Base-by-base conservation (phyloP, 2,329 filamentous ascomycete species). In the Stemphylium beticola region DNA sequence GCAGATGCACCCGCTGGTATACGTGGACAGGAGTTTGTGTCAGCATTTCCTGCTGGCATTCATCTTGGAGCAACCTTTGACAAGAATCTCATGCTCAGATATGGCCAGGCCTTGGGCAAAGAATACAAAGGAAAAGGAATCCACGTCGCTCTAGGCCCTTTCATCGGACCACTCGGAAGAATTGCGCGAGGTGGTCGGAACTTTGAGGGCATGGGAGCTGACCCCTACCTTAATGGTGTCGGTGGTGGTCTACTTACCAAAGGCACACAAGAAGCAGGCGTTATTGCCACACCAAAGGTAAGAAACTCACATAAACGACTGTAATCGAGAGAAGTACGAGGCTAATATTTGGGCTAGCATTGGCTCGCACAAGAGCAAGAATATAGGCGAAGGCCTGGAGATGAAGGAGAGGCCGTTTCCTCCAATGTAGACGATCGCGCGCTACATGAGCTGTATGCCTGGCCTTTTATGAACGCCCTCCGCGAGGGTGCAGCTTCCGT, bases 91-190 rank as follows among this genome's bases (percentile, higher is more conserved):
- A 88, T 91, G 76, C 87, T 89, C 57, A 78, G 82, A 48, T 83
- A 89, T 15, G 89, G 84, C 1, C 81, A 85, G 11, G 88, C 85
- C 4, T 76, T 92, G 4, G 89, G 89, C n/a, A 76, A 85, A 57
- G 89, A 92, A 70, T 87, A 87, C 44, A 83, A 85, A 11, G 87
- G 86, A 4, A 92, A 92, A 67, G 89, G 89, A 1, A 83, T 86
- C 34, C 86, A 92, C 67, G 80, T 91, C 49, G 85, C 85, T 60
- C 79, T 93, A 5, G 89, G 88, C 0, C 89, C 89, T 0, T 80
- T 83, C 0, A 86, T 90, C 24, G 89, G 89, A 0, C 85, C 90
- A 0, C 70, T 92, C 1, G 89, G 89, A 2, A 82, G 88, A 7
- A 87, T 91, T 66, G 88, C 88, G 1, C 81, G 85, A 45, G 89